Percentiles rank a stretch among this genome's conserved stretches.
Evolutionary conservation across 768 basidiomycete genomes (phyloP).

Genomic region (Boletellus sp.): DNA sequence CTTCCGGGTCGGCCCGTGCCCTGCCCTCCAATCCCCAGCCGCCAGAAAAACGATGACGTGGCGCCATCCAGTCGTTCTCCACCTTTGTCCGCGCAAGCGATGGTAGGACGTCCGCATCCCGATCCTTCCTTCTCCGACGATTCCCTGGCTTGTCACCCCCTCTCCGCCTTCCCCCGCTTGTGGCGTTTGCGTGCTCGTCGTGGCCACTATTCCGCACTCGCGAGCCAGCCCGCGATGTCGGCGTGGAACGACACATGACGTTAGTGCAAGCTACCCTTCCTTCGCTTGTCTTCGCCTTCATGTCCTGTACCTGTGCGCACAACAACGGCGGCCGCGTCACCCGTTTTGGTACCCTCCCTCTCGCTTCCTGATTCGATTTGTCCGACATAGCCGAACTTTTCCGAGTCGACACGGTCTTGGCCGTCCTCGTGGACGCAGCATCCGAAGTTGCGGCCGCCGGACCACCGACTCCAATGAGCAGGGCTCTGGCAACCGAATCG

Average conservation of each 20-base stretch:
- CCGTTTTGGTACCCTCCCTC: slow-evolving; percentile 10
- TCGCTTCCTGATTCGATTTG: slow-evolving; percentile 23
- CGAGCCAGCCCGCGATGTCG: slow-evolving; percentile 59
- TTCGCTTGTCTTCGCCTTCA: slow-evolving; percentile 24
- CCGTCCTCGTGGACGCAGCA: slow-evolving; percentile 22
- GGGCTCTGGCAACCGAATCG: slow-evolving; percentile 62
- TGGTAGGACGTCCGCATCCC: slow-evolving; percentile 44
- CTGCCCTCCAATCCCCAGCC: slow-evolving; percentile 30
- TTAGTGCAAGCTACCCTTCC: slow-evolving; percentile 46
- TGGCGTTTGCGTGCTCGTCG: slow-evolving; percentile 12
- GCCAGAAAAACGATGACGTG: slow-evolving; percentile 32
- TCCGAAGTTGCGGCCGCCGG: slow-evolving; percentile 29
- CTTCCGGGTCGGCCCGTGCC: slow-evolving; percentile 13
- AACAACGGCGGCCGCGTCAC: slow-evolving; percentile 31
- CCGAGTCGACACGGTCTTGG: slow-evolving; percentile 20
- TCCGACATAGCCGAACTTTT: slow-evolving; percentile 24
- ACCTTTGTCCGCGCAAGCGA: slow-evolving; percentile 56
- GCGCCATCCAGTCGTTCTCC: slow-evolving; percentile 49
- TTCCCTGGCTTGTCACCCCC: slow-evolving; percentile 14
- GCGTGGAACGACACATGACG: slow-evolving; percentile 69
- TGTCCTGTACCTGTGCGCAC: slow-evolving; percentile 32
- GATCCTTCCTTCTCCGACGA: slow-evolving; percentile 27
- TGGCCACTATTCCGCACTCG: slow-evolving; percentile 28
- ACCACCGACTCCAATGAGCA: slow-evolving; percentile 51
- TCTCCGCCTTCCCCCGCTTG: slow-evolving; percentile 26